phyloP scores from a whole-genome alignment of 352 stramenopile genomes.

The Globisporangium echinulatum region DNA sequence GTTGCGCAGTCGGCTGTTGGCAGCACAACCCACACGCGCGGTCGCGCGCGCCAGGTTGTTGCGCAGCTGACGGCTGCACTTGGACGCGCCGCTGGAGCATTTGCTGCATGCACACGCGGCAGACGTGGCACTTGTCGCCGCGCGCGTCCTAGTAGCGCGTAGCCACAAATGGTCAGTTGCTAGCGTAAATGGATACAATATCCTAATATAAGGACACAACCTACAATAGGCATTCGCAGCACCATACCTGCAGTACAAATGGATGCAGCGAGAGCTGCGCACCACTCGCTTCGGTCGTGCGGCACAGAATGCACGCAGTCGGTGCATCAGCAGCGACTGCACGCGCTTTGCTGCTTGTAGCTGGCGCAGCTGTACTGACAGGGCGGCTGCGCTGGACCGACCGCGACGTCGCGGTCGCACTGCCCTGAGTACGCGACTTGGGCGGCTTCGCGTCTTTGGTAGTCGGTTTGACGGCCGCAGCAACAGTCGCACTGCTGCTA shows the following conservation, averaged over 20 bases:
- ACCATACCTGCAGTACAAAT: conserved; percentile 61
- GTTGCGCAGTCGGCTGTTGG: background rate
- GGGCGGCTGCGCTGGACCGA: conserved; percentile 5
- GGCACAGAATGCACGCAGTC: conserved; percentile 37
- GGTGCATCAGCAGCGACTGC: background rate
- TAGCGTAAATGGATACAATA: too few relatives aligned
- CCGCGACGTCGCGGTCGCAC: conserved; percentile 1
- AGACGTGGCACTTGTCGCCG: conserved; percentile 42
- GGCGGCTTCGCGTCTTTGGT: background rate
- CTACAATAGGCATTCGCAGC: too few relatives aligned
- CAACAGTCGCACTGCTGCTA: too few relatives aligned
- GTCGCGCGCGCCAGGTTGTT: conserved; percentile 10
- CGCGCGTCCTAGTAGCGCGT: conserved; percentile 30
- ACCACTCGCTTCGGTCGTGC: conserved; percentile 15
- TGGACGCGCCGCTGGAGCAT: conserved; percentile 35
- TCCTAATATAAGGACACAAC: too few relatives aligned
- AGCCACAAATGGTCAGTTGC: too few relatives aligned
- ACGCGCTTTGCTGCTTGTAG: background rate
- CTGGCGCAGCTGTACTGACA: too few relatives aligned
- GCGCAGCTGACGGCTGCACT: background rate
- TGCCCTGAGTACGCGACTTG: conserved; percentile 8
- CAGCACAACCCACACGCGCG: conserved; percentile 47
- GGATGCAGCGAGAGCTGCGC: conserved; percentile 47
- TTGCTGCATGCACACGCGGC: conserved; percentile 59
- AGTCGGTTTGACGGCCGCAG: background rate